Evolutionary conservation across 768 basidiomycete genomes (phyloP), one percentile per base, ranked within the genome.

Genomic region (Multifurca ochricompacta): DNA sequence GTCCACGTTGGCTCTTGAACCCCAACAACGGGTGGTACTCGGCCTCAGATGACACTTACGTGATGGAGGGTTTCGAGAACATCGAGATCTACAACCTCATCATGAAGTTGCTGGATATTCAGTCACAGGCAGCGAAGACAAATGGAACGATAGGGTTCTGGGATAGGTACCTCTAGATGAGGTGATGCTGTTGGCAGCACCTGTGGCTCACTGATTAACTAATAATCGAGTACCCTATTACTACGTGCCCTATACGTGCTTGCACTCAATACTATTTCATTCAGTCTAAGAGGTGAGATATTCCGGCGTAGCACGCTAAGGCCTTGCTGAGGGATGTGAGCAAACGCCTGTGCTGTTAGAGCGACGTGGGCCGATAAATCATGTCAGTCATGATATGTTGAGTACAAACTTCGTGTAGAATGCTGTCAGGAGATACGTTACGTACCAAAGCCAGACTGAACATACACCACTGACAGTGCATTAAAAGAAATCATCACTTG

Each of bases 91-190:
- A 94, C 67, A 84, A 83, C 58, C 81, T 95, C 19, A 75, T 92
- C 51, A 77, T 82, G 71, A 85, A 81, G 65, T 71, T 94, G 35
- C 70, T 93, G 27, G 85, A 80, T 6, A 78, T 89, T 32, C 74
- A 78, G 60, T 62, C 70, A 8, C 69, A 68, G 46, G 76, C 77
- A 8, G 84, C 83, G 28, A 62, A 66, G 16, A 90, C 77, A 42
- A 94, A 94, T 61, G 91, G 91, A 27, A 91, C 90, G 2, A 50
- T 51, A 27, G 82, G 84, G 10, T 94, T 93, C 68, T 95, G 92
- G 92, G 81, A 91, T 65, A 73, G 73, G 59, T 91, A 86, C 67
- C 72, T 92, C 48, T 83, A 63, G 49, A 8, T 25, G 18, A 27
- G n/a, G n/a, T n/a, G n/a, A n/a, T n/a, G n/a, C n/a, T n/a, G n/a